phyloP scores from a whole-genome alignment of 1,284 basidiomycete genomes.

The Phellopilus nigrolimitatus region DNA sequence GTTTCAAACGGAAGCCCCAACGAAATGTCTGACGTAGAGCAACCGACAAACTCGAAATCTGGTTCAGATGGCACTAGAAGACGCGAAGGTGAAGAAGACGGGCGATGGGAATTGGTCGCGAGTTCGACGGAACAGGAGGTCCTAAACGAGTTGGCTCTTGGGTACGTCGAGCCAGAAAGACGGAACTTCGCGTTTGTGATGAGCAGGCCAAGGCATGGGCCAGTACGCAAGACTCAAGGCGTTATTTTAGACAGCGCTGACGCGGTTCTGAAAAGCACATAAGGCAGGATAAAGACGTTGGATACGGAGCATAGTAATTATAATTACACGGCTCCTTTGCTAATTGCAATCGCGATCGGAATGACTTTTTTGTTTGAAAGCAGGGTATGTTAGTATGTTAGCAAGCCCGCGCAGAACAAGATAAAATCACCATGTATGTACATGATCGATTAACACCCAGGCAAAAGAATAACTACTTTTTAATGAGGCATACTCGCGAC shows the following conservation, averaged over 20 bases:
- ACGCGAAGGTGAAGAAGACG: conserved; percentile 8
- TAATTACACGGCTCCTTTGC: no score
- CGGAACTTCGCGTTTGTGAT: conserved; percentile 27
- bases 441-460: no score
- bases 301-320: no score
- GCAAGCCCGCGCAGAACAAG: no score
- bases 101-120: conserved; percentile 27
- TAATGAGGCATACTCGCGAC: no score
- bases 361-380: no score
- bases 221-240: neutral
- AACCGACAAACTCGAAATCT: neutral
- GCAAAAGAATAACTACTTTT: no score
- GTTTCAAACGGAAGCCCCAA: neutral
- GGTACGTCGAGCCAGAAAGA: conserved; percentile 24
- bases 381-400: no score
- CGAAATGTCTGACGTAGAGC: neutral
- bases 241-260: neutral
- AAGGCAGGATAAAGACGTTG: neutral
- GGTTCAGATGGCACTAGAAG: neutral
- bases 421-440: no score
- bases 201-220: conserved; percentile 6
- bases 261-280: neutral
- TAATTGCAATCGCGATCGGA: no score
- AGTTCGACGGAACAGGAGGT: conserved; percentile 26
- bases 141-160: conserved; percentile 25